Conservation (phyloP, 331 rosid genomes). For the Cydonia oblonga region DNA sequence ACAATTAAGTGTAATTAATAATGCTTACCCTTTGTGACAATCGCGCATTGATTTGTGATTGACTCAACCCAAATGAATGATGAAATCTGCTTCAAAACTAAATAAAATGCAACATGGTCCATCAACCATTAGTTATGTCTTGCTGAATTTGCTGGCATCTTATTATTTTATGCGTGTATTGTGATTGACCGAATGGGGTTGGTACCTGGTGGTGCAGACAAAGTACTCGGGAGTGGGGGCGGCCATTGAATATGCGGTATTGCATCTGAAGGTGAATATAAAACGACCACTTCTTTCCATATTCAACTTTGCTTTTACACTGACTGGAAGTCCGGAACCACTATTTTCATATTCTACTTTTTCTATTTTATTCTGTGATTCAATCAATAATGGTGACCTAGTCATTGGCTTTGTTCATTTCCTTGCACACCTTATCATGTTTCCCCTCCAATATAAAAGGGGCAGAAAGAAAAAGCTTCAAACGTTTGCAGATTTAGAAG, state of each 20-base stretch:
- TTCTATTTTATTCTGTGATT: not conserved
- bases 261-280: conserved; percentile 60
- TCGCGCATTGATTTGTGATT: not conserved
- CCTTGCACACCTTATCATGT: not conserved
- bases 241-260: conserved; percentile 90
- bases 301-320: not conserved
- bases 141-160: not conserved
- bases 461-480: not conserved
- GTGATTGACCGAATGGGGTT: not conserved
- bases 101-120: not conserved
- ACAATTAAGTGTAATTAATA: not conserved
- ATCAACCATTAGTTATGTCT: not conserved
- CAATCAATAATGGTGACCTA: not conserved
- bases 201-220: conserved; percentile 31
- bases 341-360: not conserved
- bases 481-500: not conserved
- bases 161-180: not conserved
- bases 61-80: not conserved
- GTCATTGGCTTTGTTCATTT: not conserved
- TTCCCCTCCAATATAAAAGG: not conserved
- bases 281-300: not conserved
- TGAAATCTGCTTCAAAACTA: not conserved
- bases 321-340: not conserved
- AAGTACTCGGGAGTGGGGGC: conserved; percentile 88
- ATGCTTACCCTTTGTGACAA: not conserved